phyloP scores from a whole-genome alignment of 768 basidiomycete species.

The Suillus subluteus region DNA sequence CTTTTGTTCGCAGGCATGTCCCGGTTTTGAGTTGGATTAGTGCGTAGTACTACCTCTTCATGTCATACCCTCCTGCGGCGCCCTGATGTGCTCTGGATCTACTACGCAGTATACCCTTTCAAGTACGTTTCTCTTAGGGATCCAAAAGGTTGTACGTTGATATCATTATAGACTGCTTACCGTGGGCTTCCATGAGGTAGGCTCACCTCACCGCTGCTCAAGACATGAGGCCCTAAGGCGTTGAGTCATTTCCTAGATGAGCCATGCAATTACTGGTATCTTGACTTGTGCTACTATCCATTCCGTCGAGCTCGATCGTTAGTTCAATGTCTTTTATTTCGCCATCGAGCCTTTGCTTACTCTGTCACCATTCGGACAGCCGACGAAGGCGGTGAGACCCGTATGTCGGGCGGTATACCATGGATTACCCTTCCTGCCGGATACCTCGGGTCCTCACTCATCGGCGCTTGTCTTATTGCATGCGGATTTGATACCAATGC shows the following conservation, averaged over 20 bases:
- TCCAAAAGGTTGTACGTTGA: conserved; percentile 1
- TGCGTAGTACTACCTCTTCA: conserved; percentile 42
- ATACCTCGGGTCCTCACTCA: conserved; percentile 83
- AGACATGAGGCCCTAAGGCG: conserved; percentile 2
- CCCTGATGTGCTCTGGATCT: conserved; percentile 14
- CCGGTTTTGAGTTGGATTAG: conserved; percentile 73
- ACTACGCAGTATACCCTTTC: conserved; percentile 79
- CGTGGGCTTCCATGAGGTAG: conserved; percentile 87
- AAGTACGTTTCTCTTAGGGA: conserved; percentile 61
- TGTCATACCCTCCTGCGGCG: background rate
- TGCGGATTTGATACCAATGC: conserved; percentile 91
- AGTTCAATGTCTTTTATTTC: conserved; percentile 31
- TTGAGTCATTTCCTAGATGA: conserved; percentile 57
- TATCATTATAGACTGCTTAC: conserved; percentile 62
- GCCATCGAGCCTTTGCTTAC: conserved; percentile 8
- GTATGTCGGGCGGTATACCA: conserved; percentile 84
- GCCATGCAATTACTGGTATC: conserved; percentile 80
- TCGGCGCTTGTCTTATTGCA: conserved; percentile 85
- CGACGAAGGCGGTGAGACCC: conserved; percentile 86
- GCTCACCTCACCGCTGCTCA: conserved; percentile 7
- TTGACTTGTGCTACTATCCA: conserved; percentile 87
- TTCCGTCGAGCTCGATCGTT: conserved; percentile 87
- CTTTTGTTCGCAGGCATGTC: conserved; percentile 61
- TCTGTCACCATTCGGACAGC: conserved; percentile 44
- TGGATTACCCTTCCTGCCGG: conserved; percentile 87